Conservation (phyloP, 768 basidiomycete genomes). For the Psilocybe tampanensis region DNA sequence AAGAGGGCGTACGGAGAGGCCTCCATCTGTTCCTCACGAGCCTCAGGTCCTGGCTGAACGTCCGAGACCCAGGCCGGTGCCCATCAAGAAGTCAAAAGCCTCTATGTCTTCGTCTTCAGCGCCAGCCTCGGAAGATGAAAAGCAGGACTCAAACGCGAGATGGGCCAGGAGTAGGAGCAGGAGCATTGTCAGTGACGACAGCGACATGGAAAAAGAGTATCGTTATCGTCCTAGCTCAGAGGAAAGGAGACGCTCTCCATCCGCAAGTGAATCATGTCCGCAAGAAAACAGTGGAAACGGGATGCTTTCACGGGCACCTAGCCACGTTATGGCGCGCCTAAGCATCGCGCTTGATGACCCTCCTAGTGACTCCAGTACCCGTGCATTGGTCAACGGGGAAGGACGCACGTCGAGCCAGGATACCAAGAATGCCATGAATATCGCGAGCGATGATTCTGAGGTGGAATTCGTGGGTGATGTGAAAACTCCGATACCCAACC, state of each 20-base stretch:
- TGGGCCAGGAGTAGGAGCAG: conserved; percentile 15
- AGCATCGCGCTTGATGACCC: conserved; percentile 4
- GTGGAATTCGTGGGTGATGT: neutral
- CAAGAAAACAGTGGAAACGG: neutral
- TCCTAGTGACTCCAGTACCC: neutral
- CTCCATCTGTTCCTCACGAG: neutral
- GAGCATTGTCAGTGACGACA: conserved; percentile 7
- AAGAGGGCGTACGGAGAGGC: conserved; percentile 8
- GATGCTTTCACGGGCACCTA: conserved; percentile 4
- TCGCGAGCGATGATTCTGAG: neutral
- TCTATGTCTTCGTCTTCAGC: neutral
- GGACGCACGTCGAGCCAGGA: neutral
- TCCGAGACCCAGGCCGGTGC: conserved; percentile 11
- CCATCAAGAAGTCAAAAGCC: neutral
- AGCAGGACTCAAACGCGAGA: neutral
- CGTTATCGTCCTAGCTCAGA: conserved; percentile 9
- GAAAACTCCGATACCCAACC: neutral
- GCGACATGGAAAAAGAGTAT: conserved; percentile 9
- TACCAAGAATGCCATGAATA: no score
- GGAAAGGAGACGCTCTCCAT: conserved; percentile 18
- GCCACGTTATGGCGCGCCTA: conserved; percentile 1
- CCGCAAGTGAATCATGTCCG: conserved; percentile 18
- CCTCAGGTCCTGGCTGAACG: neutral
- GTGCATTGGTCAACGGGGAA: neutral
- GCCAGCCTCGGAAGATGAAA: neutral